phyloP scores from a whole-genome alignment of 352 stramenopile genomes.

The Globisporangium yorkense region DNA sequence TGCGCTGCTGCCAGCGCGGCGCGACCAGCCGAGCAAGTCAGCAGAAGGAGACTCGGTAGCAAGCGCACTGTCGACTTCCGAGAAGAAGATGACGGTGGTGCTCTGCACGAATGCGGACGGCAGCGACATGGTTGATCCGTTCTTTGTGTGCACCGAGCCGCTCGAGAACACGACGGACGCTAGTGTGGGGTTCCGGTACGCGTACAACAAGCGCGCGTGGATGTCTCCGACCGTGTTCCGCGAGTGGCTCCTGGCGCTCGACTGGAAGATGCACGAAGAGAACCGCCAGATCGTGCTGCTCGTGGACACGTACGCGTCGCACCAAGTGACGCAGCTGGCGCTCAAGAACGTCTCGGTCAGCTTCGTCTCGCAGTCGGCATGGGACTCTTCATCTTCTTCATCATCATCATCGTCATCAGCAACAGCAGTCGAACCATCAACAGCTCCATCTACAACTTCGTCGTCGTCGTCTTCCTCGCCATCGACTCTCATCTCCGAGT shows the following conservation, averaged over 20 bases:
- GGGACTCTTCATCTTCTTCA: neutral
- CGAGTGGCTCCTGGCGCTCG: conserved; percentile 69
- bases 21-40: too few relatives aligned
- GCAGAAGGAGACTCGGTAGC: conserved; percentile 2
- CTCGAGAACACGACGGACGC: conserved; percentile 14
- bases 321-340: conserved; percentile 48
- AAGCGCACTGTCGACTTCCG: conserved; percentile 10
- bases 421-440: too few relatives aligned
- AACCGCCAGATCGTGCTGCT: conserved; percentile 68
- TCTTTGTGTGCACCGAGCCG: conserved; percentile 45
- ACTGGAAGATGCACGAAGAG: conserved; percentile 73
- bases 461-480: conserved; percentile 6
- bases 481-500: conserved; percentile 21
- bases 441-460: too few relatives aligned
- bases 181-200: conserved; percentile 41
- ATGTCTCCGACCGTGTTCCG: conserved; percentile 69
- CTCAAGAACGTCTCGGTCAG: conserved; percentile 65
- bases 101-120: conserved; percentile 64
- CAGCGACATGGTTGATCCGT: conserved; percentile 62
- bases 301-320: conserved; percentile 46
- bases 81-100: conserved; percentile 42
- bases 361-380: conserved; percentile 20
- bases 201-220: conserved; percentile 67
- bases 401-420: conserved; percentile 6
- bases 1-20: conserved; percentile 21